phyloP scores from a whole-genome alignment of 768 basidiomycete species.

The Panellus pusillus region DNA sequence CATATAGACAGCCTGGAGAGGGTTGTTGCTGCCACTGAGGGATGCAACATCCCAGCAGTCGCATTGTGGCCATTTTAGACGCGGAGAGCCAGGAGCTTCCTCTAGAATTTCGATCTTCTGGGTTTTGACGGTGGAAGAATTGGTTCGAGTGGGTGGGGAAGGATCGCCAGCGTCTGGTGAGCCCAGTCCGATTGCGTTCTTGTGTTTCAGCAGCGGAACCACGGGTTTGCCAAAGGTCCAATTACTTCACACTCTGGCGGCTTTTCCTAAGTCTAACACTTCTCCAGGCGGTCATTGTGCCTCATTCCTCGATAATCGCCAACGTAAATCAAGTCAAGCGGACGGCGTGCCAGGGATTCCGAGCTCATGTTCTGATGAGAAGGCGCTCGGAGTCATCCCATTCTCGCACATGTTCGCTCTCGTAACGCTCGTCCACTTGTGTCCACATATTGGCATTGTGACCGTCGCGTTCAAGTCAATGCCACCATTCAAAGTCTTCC shows the following conservation, averaged over 20 bases:
- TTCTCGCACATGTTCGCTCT: background rate
- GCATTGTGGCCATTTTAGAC: background rate
- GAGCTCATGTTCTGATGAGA: background rate
- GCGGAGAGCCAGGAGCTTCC: background rate
- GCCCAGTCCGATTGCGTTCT: conserved; percentile 1
- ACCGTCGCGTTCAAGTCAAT: background rate
- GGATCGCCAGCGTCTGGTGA: background rate
- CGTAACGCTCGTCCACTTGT: background rate
- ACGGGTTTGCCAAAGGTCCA: conserved; percentile 1
- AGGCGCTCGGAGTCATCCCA: background rate
- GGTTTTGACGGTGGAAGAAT: background rate
- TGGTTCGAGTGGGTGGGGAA: background rate
- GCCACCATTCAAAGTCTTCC: background rate
- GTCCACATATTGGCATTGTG: background rate
- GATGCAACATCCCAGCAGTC: background rate
- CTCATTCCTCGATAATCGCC: background rate
- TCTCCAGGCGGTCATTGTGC: background rate
- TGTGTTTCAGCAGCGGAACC: conserved; percentile 5
- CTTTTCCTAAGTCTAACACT: background rate
- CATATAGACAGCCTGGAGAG: background rate
- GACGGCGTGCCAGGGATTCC: background rate
- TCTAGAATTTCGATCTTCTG: background rate
- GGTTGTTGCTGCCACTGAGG: background rate
- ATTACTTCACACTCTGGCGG: too few relatives aligned
- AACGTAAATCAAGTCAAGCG: background rate